These are phyloP conservation scores for Adansonia gregorii DNA, from an alignment of 441 rosid species.

Conservation along the genomic window DNA sequence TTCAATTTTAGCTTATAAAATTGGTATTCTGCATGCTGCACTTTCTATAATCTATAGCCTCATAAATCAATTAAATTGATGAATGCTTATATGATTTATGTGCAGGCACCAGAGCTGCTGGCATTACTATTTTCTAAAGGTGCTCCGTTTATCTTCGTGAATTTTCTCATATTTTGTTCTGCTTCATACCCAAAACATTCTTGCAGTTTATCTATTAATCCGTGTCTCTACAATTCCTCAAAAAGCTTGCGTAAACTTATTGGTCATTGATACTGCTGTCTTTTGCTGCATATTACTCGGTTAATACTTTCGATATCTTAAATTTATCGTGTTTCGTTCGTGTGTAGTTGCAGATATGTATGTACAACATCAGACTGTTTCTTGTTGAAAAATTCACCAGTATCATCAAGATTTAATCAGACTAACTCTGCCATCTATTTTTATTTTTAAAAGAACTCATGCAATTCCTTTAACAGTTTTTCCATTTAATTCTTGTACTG, in stretches of 20 bases:
- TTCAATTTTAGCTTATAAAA: neutral
- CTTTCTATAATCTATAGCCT: conserved; percentile 6
- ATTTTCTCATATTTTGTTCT: conserved; percentile 13
- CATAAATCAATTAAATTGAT: neutral
- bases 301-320: neutral
- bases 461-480: neutral
- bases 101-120: conserved; percentile 90
- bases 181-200: neutral
- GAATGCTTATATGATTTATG: conserved; percentile 17
- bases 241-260: neutral
- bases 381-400: neutral
- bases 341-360: neutral
- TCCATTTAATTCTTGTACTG: neutral
- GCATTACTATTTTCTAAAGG: conserved; percentile 74
- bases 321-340: neutral
- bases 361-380: neutral
- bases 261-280: neutral
- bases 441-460: neutral
- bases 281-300: neutral
- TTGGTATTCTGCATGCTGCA: neutral
- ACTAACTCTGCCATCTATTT: neutral
- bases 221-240: neutral
- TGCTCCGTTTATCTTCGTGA: conserved; percentile 29
- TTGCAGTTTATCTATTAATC: conserved; percentile 3
- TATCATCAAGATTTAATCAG: neutral